Base-by-base conservation (phyloP, 2,329 filamentous ascomycete species). In the Aspergillaceae sp. region DNA sequence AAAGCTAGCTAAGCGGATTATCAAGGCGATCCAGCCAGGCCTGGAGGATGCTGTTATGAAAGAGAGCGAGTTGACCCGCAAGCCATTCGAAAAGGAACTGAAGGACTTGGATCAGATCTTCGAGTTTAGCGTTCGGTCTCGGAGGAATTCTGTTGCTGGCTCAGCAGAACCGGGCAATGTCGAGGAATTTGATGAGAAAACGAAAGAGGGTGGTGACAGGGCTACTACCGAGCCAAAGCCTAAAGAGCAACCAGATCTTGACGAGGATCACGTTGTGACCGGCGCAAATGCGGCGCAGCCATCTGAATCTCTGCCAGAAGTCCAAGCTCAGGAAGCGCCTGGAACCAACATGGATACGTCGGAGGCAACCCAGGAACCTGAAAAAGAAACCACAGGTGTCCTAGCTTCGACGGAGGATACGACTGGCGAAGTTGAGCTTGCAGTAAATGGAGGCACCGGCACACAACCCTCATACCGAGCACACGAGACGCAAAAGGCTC, bases 1-100 rank as follows among this genome's bases (percentile, higher is more conserved):
- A 58, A 86, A 84, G 56, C 72, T 94, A n/a, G 88, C 86, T 27
- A 95, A 94, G 67, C 81, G 89, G 28, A 94, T 96, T 50, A 77
- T 94, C 54, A 94, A 88, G 63, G 80, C 83, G 1, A 77, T 94
- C 30, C 87, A 94, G 62, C 82, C 86, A 9, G 76, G 82, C 40
- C 73, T 95, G 3, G 86, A 95, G 63, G 76, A 79, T 45, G 88
- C 88, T 0, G 69, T 89, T 41, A 78, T 77, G 44, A 86, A 87
- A 45, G 91, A 97, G 64, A 83, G 86, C n/a, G 86, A 92, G 49
- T 75, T 94, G 37, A 82, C 77, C 43, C 78, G 82, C 44, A 84
- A 82, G 56, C 74, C 85, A 1, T 79, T 82, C 40, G 84, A 89
- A 44, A 76, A 76, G 41, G 76, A 90, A 46, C 72, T 87, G 35